Percentiles rank a stretch among this genome's conserved stretches.
Evolutionary conservation across 2,329 filamentous ascomycete genomes (phyloP).

Genomic region (Fusarium sp.): DNA sequence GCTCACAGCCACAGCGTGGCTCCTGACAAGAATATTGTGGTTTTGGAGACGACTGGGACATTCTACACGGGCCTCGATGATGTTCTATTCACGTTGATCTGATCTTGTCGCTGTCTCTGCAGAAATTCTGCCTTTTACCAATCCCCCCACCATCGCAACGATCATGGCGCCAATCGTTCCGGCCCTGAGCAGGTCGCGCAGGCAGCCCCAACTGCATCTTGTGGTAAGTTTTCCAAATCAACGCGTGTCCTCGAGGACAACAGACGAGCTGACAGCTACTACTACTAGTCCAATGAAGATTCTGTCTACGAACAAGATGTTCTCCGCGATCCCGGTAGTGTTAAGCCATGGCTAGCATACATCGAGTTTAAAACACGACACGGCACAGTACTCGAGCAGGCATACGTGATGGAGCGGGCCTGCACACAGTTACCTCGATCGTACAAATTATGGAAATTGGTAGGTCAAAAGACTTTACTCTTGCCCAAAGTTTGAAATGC

Average conservation of each 20-base stretch:
- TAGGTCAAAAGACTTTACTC: slow-evolving; percentile 46
- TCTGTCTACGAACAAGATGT: slow-evolving; percentile 97
- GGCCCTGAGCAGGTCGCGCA: slow-evolving; percentile 52
- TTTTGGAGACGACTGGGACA: slow-evolving; percentile 2
- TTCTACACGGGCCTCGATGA: slow-evolving; percentile 33
- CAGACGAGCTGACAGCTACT: slow-evolving; percentile 45
- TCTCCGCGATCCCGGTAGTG: slow-evolving; percentile 82
- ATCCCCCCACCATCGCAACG: background rate
- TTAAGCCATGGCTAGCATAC: slow-evolving; percentile 96
- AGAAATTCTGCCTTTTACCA: slow-evolving; percentile 18
- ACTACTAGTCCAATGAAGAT: slow-evolving; percentile 79
- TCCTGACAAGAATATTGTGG: background rate
- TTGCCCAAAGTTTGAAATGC: background rate
- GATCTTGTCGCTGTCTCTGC: background rate
- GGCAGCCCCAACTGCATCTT: slow-evolving; percentile 60
- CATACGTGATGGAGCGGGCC: slow-evolving; percentile 87
- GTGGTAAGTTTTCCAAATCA: slow-evolving; percentile 54
- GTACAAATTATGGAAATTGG: slow-evolving; percentile 98
- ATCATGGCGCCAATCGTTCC: slow-evolving; percentile 41
- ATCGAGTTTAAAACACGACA: slow-evolving; percentile 90
- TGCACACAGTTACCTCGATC: slow-evolving; percentile 90
- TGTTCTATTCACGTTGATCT: slow-evolving; percentile 40
- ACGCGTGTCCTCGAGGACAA: background rate
- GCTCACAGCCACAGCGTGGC: slow-evolving; percentile 7
- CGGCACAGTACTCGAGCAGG: slow-evolving; percentile 86